A percentile compares a stretch with the other conserved stretches of the same genome.
These are phyloP conservation scores for Coniochaeta sp. DNA, from an alignment of 2,329 filamentous ascomycete species.

Conservation along the genomic window DNA sequence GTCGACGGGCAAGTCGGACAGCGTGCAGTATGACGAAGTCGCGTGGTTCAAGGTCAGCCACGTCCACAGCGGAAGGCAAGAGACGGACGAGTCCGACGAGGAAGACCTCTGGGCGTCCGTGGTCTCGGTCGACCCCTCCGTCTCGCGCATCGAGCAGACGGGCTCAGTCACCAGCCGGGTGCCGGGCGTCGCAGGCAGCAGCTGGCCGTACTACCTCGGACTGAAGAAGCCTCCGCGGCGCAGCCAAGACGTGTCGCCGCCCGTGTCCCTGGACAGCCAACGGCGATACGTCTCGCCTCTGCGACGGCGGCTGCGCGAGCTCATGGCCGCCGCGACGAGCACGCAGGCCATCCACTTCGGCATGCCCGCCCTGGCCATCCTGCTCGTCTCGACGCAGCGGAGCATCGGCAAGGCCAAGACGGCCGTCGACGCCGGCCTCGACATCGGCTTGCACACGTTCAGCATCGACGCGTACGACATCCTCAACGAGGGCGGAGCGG, in stretches of 20 bases:
- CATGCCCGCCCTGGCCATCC: conserved; percentile 79
- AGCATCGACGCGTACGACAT: conserved; percentile 89
- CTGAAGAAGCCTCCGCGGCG: conserved; percentile 58
- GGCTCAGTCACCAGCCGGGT: conserved; percentile 79
- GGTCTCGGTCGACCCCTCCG: conserved; percentile 76
- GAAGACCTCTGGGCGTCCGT: conserved; percentile 79
- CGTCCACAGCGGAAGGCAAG: conserved; percentile 46
- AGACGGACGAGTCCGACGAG: conserved; percentile 46
- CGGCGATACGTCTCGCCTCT: conserved; percentile 49
- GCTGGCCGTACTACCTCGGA: conserved; percentile 87
- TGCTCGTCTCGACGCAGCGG: conserved; percentile 85
- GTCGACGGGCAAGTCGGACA: conserved; percentile 24
- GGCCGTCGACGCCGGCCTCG: conserved; percentile 69
- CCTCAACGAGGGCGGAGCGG: conserved; percentile 80
- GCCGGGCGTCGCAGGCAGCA: conserved; percentile 66
- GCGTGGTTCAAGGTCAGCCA: conserved; percentile 92
- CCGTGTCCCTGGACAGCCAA: conserved; percentile 36
- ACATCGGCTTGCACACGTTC: conserved; percentile 87
- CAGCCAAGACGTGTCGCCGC: conserved; percentile 27
- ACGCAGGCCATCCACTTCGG: conserved; percentile 78
- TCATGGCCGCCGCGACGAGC: conserved; percentile 85
- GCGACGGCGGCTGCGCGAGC: conserved; percentile 67
- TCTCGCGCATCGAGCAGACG: conserved; percentile 85
- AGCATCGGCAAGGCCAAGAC: conserved; percentile 87
- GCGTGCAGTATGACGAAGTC: conserved; percentile 48